Evolutionary conservation across 345 rosid genomes (phyloP).

Genomic region (Draba incana): DNA sequence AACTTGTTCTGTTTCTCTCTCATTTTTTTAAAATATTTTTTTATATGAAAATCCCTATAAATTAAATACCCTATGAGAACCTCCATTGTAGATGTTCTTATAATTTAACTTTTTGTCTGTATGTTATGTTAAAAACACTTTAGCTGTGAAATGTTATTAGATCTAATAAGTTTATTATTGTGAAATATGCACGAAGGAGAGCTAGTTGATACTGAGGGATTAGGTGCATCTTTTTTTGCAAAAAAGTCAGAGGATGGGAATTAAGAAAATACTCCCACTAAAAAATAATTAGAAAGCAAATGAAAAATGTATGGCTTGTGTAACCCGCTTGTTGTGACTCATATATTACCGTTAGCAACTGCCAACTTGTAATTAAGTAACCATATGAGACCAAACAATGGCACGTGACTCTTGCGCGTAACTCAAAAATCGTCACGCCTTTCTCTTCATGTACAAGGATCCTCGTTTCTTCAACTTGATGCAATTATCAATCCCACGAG

Average conservation of each 20-base stretch:
- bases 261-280: neutral
- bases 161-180: neutral
- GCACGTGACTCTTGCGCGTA: constrained; percentile 42
- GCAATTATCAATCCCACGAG: constrained; percentile 19
- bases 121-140: too few species aligned
- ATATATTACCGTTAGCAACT: constrained; percentile 41
- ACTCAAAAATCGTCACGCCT: neutral
- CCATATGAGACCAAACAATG: constrained; percentile 23
- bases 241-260: constrained; percentile 8
- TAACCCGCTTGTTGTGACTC: neutral
- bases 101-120: too few species aligned
- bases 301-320: neutral
- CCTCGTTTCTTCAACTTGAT: constrained; percentile 13
- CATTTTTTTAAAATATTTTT: too few species aligned
- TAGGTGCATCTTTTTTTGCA: constrained; percentile 19
- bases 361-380: constrained; percentile 5
- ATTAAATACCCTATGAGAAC: too few species aligned
- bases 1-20: too few species aligned
- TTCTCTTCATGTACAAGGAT: neutral
- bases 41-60: too few species aligned
- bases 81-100: too few species aligned
- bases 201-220: neutral
- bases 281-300: constrained; percentile 4
- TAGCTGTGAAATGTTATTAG: neutral
- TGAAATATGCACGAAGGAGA: neutral